Percentiles rank a stretch among this genome's conserved stretches.
These are phyloP conservation scores for Vickermania ingenoplastis DNA, from an alignment of 208 protist genomes.

Conservation along the genomic window DNA sequence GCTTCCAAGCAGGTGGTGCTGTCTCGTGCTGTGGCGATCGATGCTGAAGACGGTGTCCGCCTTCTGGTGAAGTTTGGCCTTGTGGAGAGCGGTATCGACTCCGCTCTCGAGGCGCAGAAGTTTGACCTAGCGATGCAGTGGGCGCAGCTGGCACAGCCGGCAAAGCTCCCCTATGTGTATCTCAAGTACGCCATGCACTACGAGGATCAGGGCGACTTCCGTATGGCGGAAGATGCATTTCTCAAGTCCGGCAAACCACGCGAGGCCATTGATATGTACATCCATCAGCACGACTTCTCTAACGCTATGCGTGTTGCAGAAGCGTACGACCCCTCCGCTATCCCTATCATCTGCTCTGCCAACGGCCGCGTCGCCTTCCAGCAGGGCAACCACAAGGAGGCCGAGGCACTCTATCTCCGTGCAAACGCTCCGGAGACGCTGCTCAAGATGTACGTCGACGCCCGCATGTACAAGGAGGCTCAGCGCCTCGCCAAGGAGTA, in stretches of 20 bases:
- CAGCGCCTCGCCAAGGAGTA: slow-evolving; percentile 88
- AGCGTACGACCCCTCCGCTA: slow-evolving; percentile 78
- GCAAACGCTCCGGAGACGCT: slow-evolving; percentile 90
- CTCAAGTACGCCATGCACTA: slow-evolving; percentile 96
- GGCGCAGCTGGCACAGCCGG: slow-evolving; percentile 79
- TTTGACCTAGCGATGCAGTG: slow-evolving; percentile 94
- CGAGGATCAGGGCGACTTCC: slow-evolving; percentile 94
- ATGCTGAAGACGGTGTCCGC: slow-evolving; percentile 91
- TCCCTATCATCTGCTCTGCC: slow-evolving; percentile 83
- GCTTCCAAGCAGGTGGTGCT: slow-evolving; percentile 92
- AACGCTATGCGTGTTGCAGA: slow-evolving; percentile 95
- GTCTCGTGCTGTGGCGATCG: slow-evolving; percentile 86
- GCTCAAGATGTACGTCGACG: slow-evolving; percentile 93
- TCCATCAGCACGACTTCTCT: slow-evolving; percentile 95
- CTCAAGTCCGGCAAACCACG: slow-evolving; percentile 93
- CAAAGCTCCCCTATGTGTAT: slow-evolving; percentile 93
- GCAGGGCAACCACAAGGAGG: slow-evolving; percentile 84
- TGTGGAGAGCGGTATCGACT: slow-evolving; percentile 92
- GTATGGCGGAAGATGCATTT: slow-evolving; percentile 95
- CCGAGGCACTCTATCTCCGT: slow-evolving; percentile 86
- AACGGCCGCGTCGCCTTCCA: slow-evolving; percentile 84
- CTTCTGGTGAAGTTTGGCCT: slow-evolving; percentile 93
- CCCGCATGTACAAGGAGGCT: slow-evolving; percentile 89
- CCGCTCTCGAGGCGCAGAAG: slow-evolving; percentile 86
- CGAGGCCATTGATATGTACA: slow-evolving; percentile 96